phyloP scores from a whole-genome alignment of 352 stramenopile species.

The Ophiocytium majus region DNA sequence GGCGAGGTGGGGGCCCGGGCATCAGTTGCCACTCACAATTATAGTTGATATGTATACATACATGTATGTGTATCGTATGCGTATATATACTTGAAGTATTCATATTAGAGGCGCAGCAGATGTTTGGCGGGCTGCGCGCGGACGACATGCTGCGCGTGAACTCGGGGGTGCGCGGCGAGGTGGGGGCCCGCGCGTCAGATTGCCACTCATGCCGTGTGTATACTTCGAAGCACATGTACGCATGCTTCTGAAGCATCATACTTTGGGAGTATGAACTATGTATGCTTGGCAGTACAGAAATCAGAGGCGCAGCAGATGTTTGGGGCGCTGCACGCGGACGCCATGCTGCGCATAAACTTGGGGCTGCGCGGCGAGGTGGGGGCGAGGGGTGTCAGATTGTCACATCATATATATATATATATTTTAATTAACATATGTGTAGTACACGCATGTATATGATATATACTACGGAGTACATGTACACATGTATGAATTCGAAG shows the following conservation, averaged over 20 bases:
- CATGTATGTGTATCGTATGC: no score
- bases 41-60: background rate
- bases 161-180: conserved; percentile 47
- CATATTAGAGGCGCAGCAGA: conserved; percentile 51
- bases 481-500: no score
- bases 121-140: conserved; percentile 45
- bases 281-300: no score
- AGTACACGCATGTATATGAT: no score
- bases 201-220: no score
- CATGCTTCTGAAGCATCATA: no score
- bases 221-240: no score
- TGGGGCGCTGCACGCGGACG: conserved; percentile 40
- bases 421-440: conserved; percentile 10
- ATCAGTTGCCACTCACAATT: background rate
- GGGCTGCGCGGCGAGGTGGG: conserved; percentile 44
- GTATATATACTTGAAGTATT: no score
- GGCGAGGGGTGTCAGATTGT: no score
- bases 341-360: conserved; percentile 50
- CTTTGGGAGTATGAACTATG: no score
- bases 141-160: conserved; percentile 51
- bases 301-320: conserved; percentile 54
- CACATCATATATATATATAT: background rate
- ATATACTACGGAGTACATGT: no score
- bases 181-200: no score
- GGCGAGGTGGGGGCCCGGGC: conserved; percentile 28